A percentile compares a stretch with the other conserved stretches of the same genome.
phyloP scores from a whole-genome alignment of 768 basidiomycete genomes.

The Kwoniella bestiolae region DNA sequence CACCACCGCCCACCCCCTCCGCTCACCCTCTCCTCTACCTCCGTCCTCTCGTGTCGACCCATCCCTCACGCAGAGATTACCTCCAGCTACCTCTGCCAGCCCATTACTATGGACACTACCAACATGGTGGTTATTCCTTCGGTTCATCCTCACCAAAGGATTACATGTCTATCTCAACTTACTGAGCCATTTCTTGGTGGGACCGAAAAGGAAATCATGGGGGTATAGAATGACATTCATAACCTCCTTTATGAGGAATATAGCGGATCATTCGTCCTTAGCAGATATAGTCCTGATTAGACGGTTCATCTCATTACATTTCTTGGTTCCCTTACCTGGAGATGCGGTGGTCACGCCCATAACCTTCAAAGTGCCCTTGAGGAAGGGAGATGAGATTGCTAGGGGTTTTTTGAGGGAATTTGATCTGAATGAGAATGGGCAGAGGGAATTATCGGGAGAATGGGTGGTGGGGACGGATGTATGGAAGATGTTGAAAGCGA shows the following conservation, averaged over 20 bases:
- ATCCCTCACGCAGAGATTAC: constrained; percentile 35
- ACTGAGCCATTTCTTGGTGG: constrained; percentile 77
- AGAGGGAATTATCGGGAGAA: constrained; percentile 84
- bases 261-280: constrained; percentile 76
- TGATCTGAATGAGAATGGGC: constrained; percentile 75
- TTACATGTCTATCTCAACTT: constrained; percentile 58
- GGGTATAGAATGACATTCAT: constrained; percentile 86
- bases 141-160: constrained; percentile 51
- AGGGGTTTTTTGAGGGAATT: constrained; percentile 72
- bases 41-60: constrained; percentile 53
- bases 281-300: constrained; percentile 76
- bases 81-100: constrained; percentile 40
- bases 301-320: constrained; percentile 74
- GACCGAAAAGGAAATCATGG: constrained; percentile 88
- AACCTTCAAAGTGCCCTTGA: constrained; percentile 77
- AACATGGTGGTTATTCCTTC: constrained; percentile 40
- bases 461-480: constrained; percentile 95
- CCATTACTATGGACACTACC: constrained; percentile 46
- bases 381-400: constrained; percentile 51
- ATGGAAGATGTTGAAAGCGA: constrained; percentile 82
- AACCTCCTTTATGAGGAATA: constrained; percentile 74
- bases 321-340: constrained; percentile 81
- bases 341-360: constrained; percentile 95
- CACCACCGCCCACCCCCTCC: constrained; percentile 46
- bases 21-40: constrained; percentile 51